These are phyloP conservation scores for Sicyos edulis DNA, from an alignment of 306 rosid species.

Conservation along the genomic window DNA sequence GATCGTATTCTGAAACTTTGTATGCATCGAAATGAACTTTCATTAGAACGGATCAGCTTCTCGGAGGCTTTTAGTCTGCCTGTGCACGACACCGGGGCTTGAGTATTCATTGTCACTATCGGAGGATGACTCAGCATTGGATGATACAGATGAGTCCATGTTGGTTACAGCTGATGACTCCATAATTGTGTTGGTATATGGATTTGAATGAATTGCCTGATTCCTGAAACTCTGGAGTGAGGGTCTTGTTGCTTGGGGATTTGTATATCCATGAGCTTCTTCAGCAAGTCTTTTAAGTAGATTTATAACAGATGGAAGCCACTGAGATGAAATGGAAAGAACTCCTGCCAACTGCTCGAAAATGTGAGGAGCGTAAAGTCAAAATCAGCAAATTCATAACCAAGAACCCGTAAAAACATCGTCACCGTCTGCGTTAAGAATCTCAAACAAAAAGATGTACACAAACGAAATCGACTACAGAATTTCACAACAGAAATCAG, in stretches of 20 bases:
- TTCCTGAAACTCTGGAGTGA: slow-evolving; percentile 36
- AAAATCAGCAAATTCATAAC: neutral
- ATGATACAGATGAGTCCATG: slow-evolving; percentile 34
- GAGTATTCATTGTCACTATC: slow-evolving; percentile 37
- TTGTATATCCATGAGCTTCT: slow-evolving; percentile 35
- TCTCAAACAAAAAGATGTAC: neutral
- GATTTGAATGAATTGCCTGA: slow-evolving; percentile 39
- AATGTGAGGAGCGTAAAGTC: neutral
- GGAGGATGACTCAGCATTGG: slow-evolving; percentile 44
- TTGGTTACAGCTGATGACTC: neutral
- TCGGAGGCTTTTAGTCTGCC: slow-evolving; percentile 36
- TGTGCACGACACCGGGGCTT: slow-evolving; percentile 38
- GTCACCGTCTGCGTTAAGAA: no score
- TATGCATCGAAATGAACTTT: neutral
- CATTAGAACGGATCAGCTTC: slow-evolving; percentile 42
- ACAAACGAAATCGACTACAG: neutral
- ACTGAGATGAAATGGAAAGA: slow-evolving; percentile 52
- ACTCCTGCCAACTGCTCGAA: slow-evolving; percentile 65
- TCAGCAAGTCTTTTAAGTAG: slow-evolving; percentile 69
- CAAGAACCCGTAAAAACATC: neutral
- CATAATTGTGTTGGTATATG: slow-evolving; percentile 31
- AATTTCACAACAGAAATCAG: slow-evolving; percentile 7
- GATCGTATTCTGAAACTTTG: neutral
- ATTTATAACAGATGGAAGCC: slow-evolving; percentile 77
- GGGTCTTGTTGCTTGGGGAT: slow-evolving; percentile 30